Conservation (phyloP, 768 basidiomycete species). For the Tylopilus rubrobrunneus region DNA sequence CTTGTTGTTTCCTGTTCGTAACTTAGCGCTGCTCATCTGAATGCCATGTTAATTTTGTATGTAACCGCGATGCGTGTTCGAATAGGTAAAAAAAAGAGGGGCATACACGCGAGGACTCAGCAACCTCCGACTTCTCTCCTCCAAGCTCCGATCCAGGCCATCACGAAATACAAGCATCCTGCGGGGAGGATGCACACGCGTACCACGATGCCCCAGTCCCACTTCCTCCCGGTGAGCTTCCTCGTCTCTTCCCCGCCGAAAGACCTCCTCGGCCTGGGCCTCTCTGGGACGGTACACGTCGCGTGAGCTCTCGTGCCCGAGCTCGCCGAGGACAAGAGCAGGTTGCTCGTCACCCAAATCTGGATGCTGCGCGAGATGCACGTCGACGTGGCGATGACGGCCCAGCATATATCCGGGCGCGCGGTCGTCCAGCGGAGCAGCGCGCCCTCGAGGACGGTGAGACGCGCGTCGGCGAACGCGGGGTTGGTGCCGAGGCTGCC, state of each 20-base stretch:
- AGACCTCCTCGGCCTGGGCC: slow-evolving; percentile 18
- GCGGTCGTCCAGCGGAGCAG: slow-evolving; percentile 42
- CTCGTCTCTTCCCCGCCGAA: slow-evolving; percentile 15
- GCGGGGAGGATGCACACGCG: slow-evolving; percentile 71
- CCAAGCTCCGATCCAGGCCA: slow-evolving; percentile 64
- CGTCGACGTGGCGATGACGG: slow-evolving; percentile 85
- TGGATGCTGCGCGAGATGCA: slow-evolving; percentile 79
- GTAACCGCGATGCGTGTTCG: background rate
- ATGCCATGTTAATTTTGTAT: background rate
- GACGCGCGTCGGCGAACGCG: background rate
- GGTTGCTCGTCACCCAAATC: slow-evolving; percentile 95
- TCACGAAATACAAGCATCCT: slow-evolving; percentile 69
- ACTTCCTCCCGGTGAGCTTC: slow-evolving; percentile 50
- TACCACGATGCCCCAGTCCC: slow-evolving; percentile 78
- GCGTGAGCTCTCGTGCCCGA: slow-evolving; percentile 4
- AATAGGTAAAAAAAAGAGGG: background rate
- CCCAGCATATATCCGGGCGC: slow-evolving; percentile 86
- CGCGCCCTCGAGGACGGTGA: slow-evolving; percentile 22
- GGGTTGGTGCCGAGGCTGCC: slow-evolving; percentile 34
- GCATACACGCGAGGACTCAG: slow-evolving; percentile 3
- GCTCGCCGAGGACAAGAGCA: slow-evolving; percentile 32
- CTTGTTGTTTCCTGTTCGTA: background rate
- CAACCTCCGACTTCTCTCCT: slow-evolving; percentile 35
- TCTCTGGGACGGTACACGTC: slow-evolving; percentile 15
- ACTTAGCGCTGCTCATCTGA: background rate